phyloP scores from a whole-genome alignment of 257 asterid species.

The Nicotiana undulata region DNA sequence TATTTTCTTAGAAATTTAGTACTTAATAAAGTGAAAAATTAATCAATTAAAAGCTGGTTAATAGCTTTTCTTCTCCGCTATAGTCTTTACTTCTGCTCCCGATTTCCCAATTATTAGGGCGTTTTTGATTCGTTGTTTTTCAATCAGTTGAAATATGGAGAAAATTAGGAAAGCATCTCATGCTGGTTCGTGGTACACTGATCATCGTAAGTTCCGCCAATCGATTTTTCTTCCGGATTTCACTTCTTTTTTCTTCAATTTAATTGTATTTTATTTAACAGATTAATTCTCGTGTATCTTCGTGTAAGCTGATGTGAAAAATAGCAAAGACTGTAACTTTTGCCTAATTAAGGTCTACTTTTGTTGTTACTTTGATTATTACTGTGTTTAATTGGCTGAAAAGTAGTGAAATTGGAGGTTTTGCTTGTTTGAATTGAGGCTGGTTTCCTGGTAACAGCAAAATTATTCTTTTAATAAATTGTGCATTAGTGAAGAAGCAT shows the following conservation, averaged over 20 bases:
- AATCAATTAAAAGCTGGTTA: background rate
- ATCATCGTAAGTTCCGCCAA: slow-evolving; percentile 55
- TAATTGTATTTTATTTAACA: background rate
- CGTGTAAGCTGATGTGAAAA: background rate
- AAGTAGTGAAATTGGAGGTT: background rate
- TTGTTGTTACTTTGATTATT: background rate
- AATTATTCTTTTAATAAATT: background rate
- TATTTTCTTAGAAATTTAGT: background rate
- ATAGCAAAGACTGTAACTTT: background rate
- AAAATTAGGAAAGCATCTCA: slow-evolving; percentile 80
- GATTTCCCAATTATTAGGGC: background rate
- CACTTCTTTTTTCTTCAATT: background rate
- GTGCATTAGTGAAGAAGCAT: no score
- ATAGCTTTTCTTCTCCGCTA: background rate
- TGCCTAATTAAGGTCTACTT: background rate
- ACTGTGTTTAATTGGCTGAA: background rate
- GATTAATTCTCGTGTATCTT: slow-evolving; percentile 2
- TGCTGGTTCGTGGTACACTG: slow-evolving; percentile 99
- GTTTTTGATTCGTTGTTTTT: background rate
- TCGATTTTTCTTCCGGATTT: slow-evolving; percentile 1
- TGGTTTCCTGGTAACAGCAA: background rate
- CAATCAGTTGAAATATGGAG: slow-evolving; percentile 38
- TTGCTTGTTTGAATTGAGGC: background rate
- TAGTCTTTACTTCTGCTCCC: background rate
- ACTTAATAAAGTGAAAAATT: background rate